These are phyloP conservation scores for Synura sp. DNA, from an alignment of 352 stramenopile species.

Conservation along the genomic window DNA sequence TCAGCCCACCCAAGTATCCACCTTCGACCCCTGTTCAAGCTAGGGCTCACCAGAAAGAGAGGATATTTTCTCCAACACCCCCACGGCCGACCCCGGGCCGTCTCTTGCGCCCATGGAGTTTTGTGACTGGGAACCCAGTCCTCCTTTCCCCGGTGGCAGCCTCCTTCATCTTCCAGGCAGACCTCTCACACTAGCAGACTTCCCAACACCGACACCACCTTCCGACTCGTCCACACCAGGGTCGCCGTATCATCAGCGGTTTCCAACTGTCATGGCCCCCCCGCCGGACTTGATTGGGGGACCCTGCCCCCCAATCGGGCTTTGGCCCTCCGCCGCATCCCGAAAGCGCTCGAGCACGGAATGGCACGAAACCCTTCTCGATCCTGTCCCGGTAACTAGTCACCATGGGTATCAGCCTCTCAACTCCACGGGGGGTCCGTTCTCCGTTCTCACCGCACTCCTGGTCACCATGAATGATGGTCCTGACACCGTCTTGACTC, in stretches of 20 bases:
- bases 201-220: conserved; percentile 2
- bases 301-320: not conserved
- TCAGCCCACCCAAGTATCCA: not conserved
- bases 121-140: conserved; percentile 8
- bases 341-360: conserved; percentile 15
- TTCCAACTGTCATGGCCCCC: not conserved
- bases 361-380: conserved; percentile 20
- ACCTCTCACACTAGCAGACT: conserved; percentile 18
- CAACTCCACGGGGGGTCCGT: conserved; percentile 13
- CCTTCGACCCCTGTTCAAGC: not conserved
- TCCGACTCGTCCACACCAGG: not conserved
- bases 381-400: not conserved
- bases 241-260: conserved; percentile 21
- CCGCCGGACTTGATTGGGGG: not conserved
- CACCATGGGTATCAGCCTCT: conserved; percentile 3
- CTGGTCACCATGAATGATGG: conserved; percentile 1
- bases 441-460: conserved; percentile 21
- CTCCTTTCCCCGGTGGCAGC: not conserved
- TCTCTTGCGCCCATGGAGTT: conserved; percentile 7
- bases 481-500: conserved; percentile 16
- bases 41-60: not conserved
- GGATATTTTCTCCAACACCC: not conserved
- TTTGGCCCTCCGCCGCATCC: not conserved
- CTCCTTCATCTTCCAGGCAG: conserved; percentile 1
- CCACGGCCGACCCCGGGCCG: not conserved